Conservation (phyloP, 106 monocot species). For the Platanthera zijinensis region DNA sequence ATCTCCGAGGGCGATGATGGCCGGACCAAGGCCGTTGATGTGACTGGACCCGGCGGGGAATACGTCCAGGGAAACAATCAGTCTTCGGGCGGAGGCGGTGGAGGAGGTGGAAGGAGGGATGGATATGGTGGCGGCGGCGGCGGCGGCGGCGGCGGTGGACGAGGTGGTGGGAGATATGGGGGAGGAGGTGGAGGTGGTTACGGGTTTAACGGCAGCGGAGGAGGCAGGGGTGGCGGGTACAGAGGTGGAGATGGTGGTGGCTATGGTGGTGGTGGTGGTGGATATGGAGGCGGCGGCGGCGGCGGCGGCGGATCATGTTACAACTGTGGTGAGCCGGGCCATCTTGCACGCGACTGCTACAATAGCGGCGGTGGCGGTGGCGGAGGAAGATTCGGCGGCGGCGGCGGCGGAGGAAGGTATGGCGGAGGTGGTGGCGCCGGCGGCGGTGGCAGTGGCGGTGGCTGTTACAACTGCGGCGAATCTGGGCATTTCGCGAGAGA, state of each 20-base stretch:
- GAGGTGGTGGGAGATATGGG: background rate
- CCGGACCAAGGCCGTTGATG: constrained; percentile 23
- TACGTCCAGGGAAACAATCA: constrained; percentile 8
- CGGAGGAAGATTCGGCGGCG: background rate
- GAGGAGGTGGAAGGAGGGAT: constrained; percentile 5
- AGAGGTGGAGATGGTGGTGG: constrained; percentile 16
- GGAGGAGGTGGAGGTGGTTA: constrained; percentile 3
- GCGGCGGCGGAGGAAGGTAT: background rate
- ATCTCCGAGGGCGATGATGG: constrained; percentile 21
- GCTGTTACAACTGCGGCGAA: constrained; percentile 14
- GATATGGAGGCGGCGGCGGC: constrained; percentile 2
- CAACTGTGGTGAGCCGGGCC: constrained; percentile 37
- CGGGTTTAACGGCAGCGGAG: background rate
- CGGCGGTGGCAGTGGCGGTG: constrained; percentile 15
- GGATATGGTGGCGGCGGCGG: constrained; percentile 1
- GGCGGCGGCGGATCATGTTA: constrained; percentile 35
- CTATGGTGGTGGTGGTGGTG: background rate
- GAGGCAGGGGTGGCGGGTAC: background rate
- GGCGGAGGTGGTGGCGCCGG: constrained; percentile 13
- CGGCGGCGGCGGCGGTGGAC: background rate
- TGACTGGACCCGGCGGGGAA: constrained; percentile 15
- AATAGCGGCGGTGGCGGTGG: constrained; percentile 9
- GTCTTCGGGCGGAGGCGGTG: background rate
- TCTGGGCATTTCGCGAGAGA: constrained; percentile 10
- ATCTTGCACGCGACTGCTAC: constrained; percentile 39